Evolutionary conservation across 768 basidiomycete species (phyloP).

Genomic region (Lentinus brumalis): DNA sequence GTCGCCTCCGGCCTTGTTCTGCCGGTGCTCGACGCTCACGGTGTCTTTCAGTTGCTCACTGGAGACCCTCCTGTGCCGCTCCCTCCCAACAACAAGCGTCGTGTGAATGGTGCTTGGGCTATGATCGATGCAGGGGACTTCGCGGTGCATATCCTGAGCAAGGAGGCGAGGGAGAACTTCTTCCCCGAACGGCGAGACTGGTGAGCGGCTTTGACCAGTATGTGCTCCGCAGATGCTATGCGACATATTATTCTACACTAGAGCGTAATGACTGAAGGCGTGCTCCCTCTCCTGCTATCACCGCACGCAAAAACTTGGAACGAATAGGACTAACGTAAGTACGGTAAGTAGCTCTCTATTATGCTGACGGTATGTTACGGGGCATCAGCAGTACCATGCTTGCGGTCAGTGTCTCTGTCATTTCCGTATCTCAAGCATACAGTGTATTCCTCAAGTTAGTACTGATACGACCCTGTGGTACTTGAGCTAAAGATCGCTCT

Average conservation of each 20-base stretch:
- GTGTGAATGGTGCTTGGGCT: slow-evolving; percentile 74
- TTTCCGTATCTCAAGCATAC: too few relatives aligned
- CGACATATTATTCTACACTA: background rate
- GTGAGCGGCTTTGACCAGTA: background rate
- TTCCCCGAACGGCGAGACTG: slow-evolving; percentile 43
- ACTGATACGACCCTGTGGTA: too few relatives aligned
- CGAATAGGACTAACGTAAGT: too few relatives aligned
- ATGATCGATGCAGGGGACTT: slow-evolving; percentile 83
- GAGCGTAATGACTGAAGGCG: background rate
- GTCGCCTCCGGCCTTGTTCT: slow-evolving; percentile 30
- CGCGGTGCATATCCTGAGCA: slow-evolving; percentile 77
- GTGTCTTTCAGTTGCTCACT: slow-evolving; percentile 54
- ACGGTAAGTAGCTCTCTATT: too few relatives aligned
- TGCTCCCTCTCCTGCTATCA: too few relatives aligned
- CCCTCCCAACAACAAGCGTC: slow-evolving; percentile 63
- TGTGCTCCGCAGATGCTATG: background rate
- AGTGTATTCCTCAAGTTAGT: too few relatives aligned
- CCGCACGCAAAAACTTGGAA: too few relatives aligned
- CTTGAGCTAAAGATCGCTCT: too few relatives aligned
- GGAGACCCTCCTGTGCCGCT: slow-evolving; percentile 59
- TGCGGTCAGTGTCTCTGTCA: too few relatives aligned
- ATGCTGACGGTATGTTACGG: too few relatives aligned
- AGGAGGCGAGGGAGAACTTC: slow-evolving; percentile 65
- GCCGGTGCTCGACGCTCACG: slow-evolving; percentile 51
- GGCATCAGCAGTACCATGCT: too few relatives aligned